Conservation (phyloP, 179 eudicot species). For the Patellifolia procumbens region DNA sequence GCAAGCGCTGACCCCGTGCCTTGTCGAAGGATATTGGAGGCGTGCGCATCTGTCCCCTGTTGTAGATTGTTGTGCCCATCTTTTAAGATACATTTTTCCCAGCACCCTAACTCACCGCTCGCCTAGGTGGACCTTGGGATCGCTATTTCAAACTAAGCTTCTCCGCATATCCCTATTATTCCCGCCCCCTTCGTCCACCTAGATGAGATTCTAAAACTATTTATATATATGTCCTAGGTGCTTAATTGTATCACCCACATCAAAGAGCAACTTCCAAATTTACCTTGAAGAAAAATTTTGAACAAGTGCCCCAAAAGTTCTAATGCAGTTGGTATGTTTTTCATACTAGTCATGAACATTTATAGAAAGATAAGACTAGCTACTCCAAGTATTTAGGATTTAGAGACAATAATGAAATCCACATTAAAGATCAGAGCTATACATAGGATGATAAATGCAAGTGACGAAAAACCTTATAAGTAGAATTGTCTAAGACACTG, state of each 20-base stretch:
- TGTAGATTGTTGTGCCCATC: no score
- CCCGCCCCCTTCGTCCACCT: neutral
- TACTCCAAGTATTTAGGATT: neutral
- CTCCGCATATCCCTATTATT: no score
- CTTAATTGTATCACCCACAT: neutral
- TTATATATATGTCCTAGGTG: neutral
- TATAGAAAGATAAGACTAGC: neutral
- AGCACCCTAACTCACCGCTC: no score
- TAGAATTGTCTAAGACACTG: constrained; percentile 1
- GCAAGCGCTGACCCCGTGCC: no score
- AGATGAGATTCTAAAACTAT: neutral
- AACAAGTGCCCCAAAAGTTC: neutral
- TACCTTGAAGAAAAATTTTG: neutral
- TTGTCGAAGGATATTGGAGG: no score
- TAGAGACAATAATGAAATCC: neutral
- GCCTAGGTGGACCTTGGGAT: no score
- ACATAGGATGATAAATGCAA: neutral
- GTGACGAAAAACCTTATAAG: constrained; percentile 12
- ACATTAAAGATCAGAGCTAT: neutral
- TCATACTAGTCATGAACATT: neutral
- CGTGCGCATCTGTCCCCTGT: no score
- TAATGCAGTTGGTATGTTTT: neutral
- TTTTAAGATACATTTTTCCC: no score
- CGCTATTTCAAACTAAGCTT: no score
- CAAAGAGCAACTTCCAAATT: neutral